A percentile compares a stretch with the other conserved stretches of the same genome.
These are phyloP conservation scores for Apophysomyces variabilis DNA, from an alignment of 371 early-diverging fungal species.

Conservation along the genomic window DNA sequence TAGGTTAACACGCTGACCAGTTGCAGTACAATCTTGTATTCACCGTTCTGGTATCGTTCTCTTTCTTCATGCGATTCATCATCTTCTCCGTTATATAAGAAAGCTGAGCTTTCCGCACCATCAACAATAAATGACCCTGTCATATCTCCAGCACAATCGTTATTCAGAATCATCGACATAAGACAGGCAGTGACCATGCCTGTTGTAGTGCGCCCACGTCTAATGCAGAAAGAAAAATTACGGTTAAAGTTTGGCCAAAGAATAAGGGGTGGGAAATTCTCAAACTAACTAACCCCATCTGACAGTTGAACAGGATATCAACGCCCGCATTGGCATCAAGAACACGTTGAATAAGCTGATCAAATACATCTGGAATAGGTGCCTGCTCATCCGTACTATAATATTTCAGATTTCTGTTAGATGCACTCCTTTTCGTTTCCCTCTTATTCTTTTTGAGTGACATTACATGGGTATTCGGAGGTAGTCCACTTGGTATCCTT, in stretches of 20 bases:
- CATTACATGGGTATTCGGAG: conserved; percentile 68
- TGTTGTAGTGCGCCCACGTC: conserved; percentile 81
- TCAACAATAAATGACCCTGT: conserved; percentile 35
- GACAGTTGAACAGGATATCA: conserved; percentile 77
- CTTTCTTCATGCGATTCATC: conserved; percentile 49
- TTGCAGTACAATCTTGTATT: conserved; percentile 70
- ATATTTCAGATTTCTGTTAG: too few species aligned
- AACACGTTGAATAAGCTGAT: conserved; percentile 61
- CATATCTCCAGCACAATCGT: conserved; percentile 40
- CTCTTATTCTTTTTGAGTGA: too few species aligned
- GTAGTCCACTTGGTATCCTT: conserved; percentile 70
- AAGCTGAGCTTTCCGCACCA: not conserved
- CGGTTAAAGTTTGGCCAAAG: not conserved
- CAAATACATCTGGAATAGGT: conserved; percentile 80
- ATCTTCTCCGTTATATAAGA: conserved; percentile 20
- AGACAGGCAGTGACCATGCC: conserved; percentile 74
- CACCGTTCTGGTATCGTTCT: conserved; percentile 60
- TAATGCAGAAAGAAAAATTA: conserved; percentile 18
- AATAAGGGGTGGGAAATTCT: too few species aligned
- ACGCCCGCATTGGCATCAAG: conserved; percentile 42
- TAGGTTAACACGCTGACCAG: conserved; percentile 68
- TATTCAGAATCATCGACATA: conserved; percentile 48
- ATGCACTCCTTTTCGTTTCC: too few species aligned
- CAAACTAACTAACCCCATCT: conserved; percentile 67
- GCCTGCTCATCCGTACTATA: conserved; percentile 77